Percentiles rank a stretch among this genome's conserved stretches.
These are phyloP conservation scores for Primulina tabacum DNA, from an alignment of 257 asterid species.

Conservation along the genomic window DNA sequence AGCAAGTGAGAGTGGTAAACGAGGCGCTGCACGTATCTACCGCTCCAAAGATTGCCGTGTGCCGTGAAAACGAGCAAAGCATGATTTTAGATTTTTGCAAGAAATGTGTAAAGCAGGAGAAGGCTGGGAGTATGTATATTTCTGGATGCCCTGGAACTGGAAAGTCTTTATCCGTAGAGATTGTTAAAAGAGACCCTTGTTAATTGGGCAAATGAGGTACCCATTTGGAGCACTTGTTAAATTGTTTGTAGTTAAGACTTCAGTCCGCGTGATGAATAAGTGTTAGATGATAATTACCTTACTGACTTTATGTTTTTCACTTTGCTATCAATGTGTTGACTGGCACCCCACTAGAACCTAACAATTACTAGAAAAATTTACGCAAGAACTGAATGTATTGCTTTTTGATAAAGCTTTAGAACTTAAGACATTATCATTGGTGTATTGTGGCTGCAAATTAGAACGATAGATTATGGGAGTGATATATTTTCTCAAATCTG, in stretches of 20 bases:
- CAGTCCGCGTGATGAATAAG: not conserved
- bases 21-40: constrained; percentile 85
- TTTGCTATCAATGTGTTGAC: no score
- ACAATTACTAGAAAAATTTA: no score
- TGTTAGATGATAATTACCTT: not conserved
- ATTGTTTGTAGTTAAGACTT: constrained; percentile 7
- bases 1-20: constrained; percentile 67
- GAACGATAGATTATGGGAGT: not conserved
- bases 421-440: no score
- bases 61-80: constrained; percentile 76
- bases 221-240: not conserved
- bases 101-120: constrained; percentile 58
- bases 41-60: constrained; percentile 49
- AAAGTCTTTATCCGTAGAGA: constrained; percentile 77
- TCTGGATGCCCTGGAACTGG: constrained; percentile 99
- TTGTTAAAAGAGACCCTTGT: constrained; percentile 51
- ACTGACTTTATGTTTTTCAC: no score
- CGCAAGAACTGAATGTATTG: no score
- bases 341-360: no score
- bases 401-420: no score
- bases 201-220: constrained; percentile 81
- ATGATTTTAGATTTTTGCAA: constrained; percentile 74
- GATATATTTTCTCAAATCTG: constrained; percentile 9
- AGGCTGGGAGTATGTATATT: constrained; percentile 78
- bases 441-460: not conserved